phyloP scores from a whole-genome alignment of 148 eudicot species.

The Tetragonia tetragonoides region DNA sequence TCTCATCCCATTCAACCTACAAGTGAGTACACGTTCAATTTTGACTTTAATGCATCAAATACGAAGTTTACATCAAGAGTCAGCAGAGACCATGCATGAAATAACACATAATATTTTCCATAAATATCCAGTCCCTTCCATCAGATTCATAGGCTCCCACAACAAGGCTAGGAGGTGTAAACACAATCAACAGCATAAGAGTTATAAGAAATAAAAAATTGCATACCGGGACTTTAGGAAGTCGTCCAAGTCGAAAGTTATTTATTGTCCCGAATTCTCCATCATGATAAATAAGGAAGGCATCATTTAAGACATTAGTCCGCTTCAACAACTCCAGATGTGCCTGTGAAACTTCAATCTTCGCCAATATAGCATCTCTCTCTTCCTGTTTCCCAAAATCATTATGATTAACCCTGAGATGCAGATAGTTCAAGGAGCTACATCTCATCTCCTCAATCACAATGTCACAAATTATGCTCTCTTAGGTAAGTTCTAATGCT shows the following conservation, averaged over 20 bases:
- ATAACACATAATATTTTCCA: not conserved
- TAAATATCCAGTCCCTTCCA: not conserved
- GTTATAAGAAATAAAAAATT: not conserved
- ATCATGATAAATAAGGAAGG: conserved; percentile 88
- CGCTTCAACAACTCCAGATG: conserved; percentile 86
- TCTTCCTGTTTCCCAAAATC: conserved; percentile 60
- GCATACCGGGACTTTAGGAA: conserved; percentile 82
- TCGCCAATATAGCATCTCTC: conserved; percentile 88
- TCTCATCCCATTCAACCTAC: conserved; percentile 99
- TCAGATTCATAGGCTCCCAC: not conserved
- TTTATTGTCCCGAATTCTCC: conserved; percentile 97
- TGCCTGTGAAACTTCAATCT: conserved; percentile 97
- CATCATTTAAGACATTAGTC: conserved; percentile 92
- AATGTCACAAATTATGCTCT: not conserved
- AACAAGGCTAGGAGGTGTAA: not conserved
- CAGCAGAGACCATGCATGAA: not conserved
- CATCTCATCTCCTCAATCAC: not conserved
- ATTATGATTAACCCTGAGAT: not conserved
- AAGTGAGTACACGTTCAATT: conserved; percentile 18
- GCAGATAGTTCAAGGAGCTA: not conserved
- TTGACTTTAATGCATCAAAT: not conserved
- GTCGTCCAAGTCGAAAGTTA: conserved; percentile 96
- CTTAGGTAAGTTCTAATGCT: not conserved
- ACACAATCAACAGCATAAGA: conserved; percentile 11
- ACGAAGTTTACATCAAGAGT: not conserved